Evolutionary conservation across 108 stramenopile genomes (phyloP).

Genomic region (Cylindrotheca closterium): DNA sequence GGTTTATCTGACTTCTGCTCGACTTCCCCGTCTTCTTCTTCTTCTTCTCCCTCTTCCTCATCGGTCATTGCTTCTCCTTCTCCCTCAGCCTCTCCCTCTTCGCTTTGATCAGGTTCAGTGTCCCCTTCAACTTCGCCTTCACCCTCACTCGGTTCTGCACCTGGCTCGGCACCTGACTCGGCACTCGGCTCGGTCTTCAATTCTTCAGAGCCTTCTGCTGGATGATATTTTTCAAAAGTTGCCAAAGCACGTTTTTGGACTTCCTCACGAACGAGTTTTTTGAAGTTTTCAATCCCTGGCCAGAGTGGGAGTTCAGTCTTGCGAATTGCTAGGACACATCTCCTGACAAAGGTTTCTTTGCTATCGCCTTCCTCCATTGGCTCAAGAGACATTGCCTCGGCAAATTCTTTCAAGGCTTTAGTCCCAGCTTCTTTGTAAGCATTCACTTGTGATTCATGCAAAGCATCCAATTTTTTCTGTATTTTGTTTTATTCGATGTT

Average conservation of each 20-base stretch:
- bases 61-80: conserved; percentile 5
- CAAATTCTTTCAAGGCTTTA: conserved; percentile 23
- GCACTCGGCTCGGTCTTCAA: background rate
- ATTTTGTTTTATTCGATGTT: conserved; percentile 2
- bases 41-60: conserved; percentile 9
- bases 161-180: background rate
- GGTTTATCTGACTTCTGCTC: background rate
- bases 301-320: conserved; percentile 15
- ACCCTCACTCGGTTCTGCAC: background rate
- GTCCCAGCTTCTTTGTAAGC: conserved; percentile 34
- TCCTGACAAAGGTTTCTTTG: conserved; percentile 24
- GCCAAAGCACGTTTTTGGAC: conserved; percentile 24
- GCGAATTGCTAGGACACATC: conserved; percentile 12
- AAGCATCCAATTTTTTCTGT: conserved; percentile 31
- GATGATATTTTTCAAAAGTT: conserved; percentile 28
- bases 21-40: conserved; percentile 18
- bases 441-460: conserved; percentile 30
- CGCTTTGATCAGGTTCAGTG: conserved; percentile 1
- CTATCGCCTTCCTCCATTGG: conserved; percentile 40
- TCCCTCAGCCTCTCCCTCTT: conserved; percentile 13
- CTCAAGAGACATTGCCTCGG: conserved; percentile 11
- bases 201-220: background rate
- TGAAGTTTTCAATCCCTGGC: conserved; percentile 12
- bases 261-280: conserved; percentile 13
- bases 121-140: conserved; percentile 10